Base-by-base conservation (phyloP, 805 yeast genomes). In the Zygoascus tannicola region DNA sequence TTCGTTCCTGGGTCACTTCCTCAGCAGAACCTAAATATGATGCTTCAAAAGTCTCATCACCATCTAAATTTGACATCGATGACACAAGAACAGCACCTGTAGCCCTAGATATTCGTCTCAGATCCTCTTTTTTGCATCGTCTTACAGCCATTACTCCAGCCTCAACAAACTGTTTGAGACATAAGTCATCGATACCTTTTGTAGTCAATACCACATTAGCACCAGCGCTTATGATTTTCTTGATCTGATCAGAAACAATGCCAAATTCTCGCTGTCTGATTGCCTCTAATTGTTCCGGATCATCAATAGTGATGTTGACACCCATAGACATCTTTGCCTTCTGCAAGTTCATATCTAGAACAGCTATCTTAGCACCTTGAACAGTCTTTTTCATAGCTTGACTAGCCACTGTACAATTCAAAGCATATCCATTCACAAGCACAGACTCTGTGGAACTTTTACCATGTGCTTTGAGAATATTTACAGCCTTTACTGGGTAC, bases 291-390 rank as follows among this genome's bases (percentile, higher is more conserved):
- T 86, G 95, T 56, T 92, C 96, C 35, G 99, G 98, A 63, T 92
- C 97, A 56, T 85, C 95, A 59, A 92, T 86, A 61, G 88, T 88
- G 64, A 92, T 85, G 64, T 87, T 94, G 43, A 92, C 97, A 44
- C 99, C 99, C 79, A 92, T 79, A 35, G 97, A 96, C 96, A 92
- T 86, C 61, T 88, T 78, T 2, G 95, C 92, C 64, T 88, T 90
- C 63, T 94, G 98, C 59, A 92, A 70, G 66, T 94, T 90, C 64
- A 92, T 76, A 66, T 87, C 97, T 57, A 87, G 71, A 53, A 86
- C 78, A 2, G 97, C 97, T 54, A 87, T 84, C 55, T 79, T 80
- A 39, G 95, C 94, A 51, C 48, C 64, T 14, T 16, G 7, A 38
- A 87, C 69, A 41, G 73, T 70, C 57, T 82, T 85, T 50, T 78